Base-by-base conservation (phyloP, 2,329 filamentous ascomycete genomes). In the Alternaria gaisen region DNA sequence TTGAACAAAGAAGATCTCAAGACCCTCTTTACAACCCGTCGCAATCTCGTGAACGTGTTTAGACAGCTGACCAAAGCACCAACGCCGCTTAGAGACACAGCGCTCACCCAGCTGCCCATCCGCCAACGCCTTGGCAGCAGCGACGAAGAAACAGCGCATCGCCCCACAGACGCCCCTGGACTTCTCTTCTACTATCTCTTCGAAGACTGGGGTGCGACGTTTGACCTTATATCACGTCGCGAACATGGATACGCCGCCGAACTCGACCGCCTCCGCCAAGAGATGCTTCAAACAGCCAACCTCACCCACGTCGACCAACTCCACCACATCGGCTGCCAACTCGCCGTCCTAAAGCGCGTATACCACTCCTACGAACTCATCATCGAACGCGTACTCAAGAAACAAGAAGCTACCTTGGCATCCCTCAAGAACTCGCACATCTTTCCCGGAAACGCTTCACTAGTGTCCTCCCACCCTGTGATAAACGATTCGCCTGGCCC, bases 101-200 rank as follows among this genome's bases (percentile, higher is more conserved):
- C 82, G 0, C 69, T 83, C 42, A 75, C 77, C 8, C 74, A 81
- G 43, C 75, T 84, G 2, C 82, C 82, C 0, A 79, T 84, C 42
- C 76, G 83, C 12, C 77, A 79, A 28, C 77, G 81, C 5, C 70
- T 83, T 7, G 82, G 82, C 9, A 70, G 79, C 56, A 82, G 77
- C 12, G 76, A 80, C 14, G 80, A 82, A 64, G 82, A 83, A 65
- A 80, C 79, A 1, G 80, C 77, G 0, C 82, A 84, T 62, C 74
- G 80, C 58, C 67, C 80, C 7, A 82, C 83, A 3, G 87, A 89
- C 66, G 83, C 84, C 1, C 84, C 87, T 0, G 87, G 87, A 20
- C 80, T 88, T 20, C 78, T 90, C 3, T 89, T 90, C 76, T 90
- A 89, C 72, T 90, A 89, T 68, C 77, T 90, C 0, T 90, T 90